These are phyloP conservation scores for Globisporangium orthogonon DNA, from an alignment of 352 stramenopile species.

Conservation along the genomic window DNA sequence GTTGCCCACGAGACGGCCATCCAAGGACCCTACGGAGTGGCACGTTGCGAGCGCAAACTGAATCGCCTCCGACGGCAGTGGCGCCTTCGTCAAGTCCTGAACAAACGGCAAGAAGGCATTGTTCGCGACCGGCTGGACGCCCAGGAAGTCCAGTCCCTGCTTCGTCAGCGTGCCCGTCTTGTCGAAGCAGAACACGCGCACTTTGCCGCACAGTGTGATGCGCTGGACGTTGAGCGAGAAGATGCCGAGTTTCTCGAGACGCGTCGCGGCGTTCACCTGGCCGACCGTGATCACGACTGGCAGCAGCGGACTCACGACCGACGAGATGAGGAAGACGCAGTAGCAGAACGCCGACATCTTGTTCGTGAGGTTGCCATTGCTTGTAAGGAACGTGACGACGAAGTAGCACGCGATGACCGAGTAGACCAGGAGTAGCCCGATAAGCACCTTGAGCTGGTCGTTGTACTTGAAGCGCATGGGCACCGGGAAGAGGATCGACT, in stretches of 20 bases:
- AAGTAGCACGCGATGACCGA: conserved; percentile 67
- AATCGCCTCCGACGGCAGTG: no score
- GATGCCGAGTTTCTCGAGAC: conserved; percentile 65
- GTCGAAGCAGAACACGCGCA: conserved; percentile 89
- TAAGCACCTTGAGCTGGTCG: conserved; percentile 79
- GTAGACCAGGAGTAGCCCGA: conserved; percentile 74
- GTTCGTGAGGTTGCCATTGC: conserved; percentile 64
- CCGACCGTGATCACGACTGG: conserved; percentile 87
- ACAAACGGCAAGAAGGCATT: conserved; percentile 40
- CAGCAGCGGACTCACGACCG: conserved; percentile 77
- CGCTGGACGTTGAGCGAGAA: conserved; percentile 79
- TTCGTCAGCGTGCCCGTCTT: conserved; percentile 92
- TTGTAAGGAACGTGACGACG: conserved; percentile 68
- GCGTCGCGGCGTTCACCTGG: conserved; percentile 79
- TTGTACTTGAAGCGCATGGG: conserved; percentile 91
- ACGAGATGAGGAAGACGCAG: conserved; percentile 77
- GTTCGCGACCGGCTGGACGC: conserved; percentile 48
- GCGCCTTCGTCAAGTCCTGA: conserved; percentile 30
- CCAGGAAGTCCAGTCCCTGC: conserved; percentile 82
- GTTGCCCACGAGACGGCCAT: conserved; percentile 78
- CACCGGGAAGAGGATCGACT: conserved; percentile 81
- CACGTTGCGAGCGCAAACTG: conserved; percentile 66
- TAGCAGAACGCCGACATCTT: conserved; percentile 63
- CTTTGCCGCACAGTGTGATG: conserved; percentile 88
- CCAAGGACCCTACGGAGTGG: conserved; percentile 70